These are phyloP conservation scores for Kingdonia uniflora DNA, from an alignment of 164 flowering plant genomes.

Conservation along the genomic window DNA sequence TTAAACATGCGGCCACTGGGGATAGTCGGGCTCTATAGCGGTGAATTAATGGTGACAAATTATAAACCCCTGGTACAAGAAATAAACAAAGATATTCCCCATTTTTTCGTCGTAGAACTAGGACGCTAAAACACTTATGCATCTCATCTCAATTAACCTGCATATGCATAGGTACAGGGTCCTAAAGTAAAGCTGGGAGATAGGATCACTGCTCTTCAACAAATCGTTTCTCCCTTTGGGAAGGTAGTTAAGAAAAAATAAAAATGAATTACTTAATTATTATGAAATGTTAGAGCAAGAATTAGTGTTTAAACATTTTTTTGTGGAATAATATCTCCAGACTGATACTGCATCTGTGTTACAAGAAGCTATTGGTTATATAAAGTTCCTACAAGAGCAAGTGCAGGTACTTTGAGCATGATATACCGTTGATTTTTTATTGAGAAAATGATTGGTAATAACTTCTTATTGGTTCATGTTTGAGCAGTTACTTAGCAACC, in stretches of 20 bases:
- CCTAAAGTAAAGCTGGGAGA: conserved; percentile 60
- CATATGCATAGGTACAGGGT: conserved; percentile 24
- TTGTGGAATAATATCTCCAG: conserved; percentile 21
- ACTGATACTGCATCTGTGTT: conserved; percentile 74
- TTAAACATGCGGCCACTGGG: no score
- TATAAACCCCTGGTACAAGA: no score
- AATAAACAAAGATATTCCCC: no score
- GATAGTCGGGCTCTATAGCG: no score
- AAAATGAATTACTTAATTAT: background rate
- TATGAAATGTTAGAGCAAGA: background rate
- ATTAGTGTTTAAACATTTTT: background rate
- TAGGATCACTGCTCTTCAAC: conserved; percentile 60
- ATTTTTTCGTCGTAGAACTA: no score
- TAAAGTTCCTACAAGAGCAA: conserved; percentile 57
- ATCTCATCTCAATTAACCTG: background rate
- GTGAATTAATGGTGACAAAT: no score
- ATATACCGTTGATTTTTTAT: background rate
- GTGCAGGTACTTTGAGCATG: conserved; percentile 38
- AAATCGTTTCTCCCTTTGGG: conserved; percentile 77
- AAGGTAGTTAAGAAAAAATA: conserved; percentile 29
- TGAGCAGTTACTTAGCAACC: conserved; percentile 39
- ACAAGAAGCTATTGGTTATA: conserved; percentile 49
- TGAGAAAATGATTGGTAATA: background rate
- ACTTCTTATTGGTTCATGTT: conserved; percentile 1
- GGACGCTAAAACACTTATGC: no score